Conservation (phyloP, 805 yeast species). For the Wickerhamiella musiphila region DNA sequence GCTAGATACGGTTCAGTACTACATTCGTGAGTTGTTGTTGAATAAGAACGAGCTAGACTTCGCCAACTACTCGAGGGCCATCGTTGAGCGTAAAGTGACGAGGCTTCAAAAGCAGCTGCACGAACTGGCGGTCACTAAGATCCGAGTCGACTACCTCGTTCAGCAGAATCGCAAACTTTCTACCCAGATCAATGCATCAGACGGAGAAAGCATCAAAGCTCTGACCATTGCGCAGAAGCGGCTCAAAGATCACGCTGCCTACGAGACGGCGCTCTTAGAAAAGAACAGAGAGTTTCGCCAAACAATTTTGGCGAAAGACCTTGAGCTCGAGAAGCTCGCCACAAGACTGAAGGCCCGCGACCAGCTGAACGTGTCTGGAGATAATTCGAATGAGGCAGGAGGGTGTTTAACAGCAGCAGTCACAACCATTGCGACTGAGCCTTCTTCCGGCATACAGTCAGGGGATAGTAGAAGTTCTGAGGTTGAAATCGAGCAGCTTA, state of each 20-base stretch:
- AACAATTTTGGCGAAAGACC: background rate
- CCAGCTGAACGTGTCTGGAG: constrained; percentile 17
- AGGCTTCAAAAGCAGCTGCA: constrained; percentile 21
- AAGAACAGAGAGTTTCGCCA: constrained; percentile 19
- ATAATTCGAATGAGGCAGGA: constrained; percentile 19
- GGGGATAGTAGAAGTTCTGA: no score
- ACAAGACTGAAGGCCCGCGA: constrained; percentile 5
- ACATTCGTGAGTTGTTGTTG: constrained; percentile 40
- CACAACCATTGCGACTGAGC: constrained; percentile 15
- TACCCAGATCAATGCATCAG: constrained; percentile 15
- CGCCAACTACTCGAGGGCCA: constrained; percentile 33
- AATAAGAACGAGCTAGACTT: constrained; percentile 46
- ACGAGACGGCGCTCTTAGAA: constrained; percentile 21
- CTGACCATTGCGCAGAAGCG: constrained; percentile 20
- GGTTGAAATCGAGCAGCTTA: background rate
- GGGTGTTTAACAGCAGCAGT: no score
- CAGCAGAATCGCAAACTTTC: constrained; percentile 18
- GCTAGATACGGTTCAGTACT: constrained; percentile 32
- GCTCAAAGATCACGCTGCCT: constrained; percentile 22
- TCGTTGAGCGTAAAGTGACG: constrained; percentile 26
- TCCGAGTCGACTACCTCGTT: constrained; percentile 18
- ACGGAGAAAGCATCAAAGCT: constrained; percentile 18
- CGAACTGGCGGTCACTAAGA: constrained; percentile 16
- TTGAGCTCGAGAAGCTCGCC: background rate
- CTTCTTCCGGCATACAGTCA: no score